phyloP scores from a whole-genome alignment of 2,329 filamentous ascomycete genomes.

The Hymenoscyphus fraxineus region DNA sequence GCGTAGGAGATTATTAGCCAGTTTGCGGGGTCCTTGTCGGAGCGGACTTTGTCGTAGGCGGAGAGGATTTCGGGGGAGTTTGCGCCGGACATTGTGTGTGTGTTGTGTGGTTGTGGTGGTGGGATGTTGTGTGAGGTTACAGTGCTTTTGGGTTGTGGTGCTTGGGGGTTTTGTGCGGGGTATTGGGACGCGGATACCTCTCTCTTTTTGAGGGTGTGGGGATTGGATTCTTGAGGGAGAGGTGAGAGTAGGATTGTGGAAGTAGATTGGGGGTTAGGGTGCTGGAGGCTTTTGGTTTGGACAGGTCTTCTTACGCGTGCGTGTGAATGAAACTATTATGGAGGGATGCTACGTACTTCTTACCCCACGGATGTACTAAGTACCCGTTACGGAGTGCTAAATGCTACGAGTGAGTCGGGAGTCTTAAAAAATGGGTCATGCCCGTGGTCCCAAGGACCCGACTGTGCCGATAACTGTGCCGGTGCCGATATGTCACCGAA shows the following conservation, averaged over 20 bases:
- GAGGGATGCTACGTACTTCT: neutral
- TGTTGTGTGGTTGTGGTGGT: no score
- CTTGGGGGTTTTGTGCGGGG: neutral
- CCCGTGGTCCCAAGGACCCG: no score
- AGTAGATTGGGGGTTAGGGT: neutral
- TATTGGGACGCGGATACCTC: neutral
- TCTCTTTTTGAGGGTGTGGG: neutral
- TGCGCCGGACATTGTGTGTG: slow-evolving; percentile 49
- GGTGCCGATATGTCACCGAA: no score
- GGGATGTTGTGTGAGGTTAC: neutral
- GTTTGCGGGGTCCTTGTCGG: slow-evolving; percentile 61
- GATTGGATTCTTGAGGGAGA: neutral
- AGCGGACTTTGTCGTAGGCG: slow-evolving; percentile 64
- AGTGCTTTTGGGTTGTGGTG: no score
- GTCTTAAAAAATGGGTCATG: no score
- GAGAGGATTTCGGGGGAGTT: slow-evolving; percentile 56
- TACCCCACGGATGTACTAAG: neutral
- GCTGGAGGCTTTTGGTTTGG: neutral
- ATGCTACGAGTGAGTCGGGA: no score
- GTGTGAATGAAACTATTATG: slow-evolving; percentile 8
- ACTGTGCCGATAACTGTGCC: no score
- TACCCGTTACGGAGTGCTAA: no score
- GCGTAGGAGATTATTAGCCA: slow-evolving; percentile 66
- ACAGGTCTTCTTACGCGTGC: neutral
- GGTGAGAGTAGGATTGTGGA: neutral